phyloP scores from a whole-genome alignment of 2,329 filamentous ascomycete genomes.

The Epichloe coenophiala region DNA sequence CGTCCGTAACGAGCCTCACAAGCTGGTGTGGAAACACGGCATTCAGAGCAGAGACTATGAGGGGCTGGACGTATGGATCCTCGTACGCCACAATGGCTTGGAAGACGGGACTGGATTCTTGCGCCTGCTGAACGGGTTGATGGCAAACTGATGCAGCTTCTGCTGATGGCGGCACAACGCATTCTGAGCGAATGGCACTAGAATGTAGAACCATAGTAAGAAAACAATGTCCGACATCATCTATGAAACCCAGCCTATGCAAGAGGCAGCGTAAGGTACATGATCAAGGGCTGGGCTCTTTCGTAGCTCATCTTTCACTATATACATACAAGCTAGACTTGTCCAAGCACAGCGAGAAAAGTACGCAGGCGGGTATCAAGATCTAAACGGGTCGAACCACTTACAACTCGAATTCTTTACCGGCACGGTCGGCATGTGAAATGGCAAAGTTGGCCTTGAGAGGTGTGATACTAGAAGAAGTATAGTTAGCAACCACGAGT shows the following conservation, averaged over 20 bases:
- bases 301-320: conserved; percentile 4
- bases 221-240: conserved; percentile 14
- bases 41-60: conserved; percentile 62
- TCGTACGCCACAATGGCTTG: conserved; percentile 74
- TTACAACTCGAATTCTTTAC: conserved; percentile 58
- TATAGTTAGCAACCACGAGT: conserved; percentile 3
- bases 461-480: conserved; percentile 59
- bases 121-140: conserved; percentile 1
- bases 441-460: conserved; percentile 90
- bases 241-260: conserved; percentile 13
- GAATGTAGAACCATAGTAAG: conserved; percentile 17
- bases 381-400: background rate
- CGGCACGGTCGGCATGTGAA: conserved; percentile 22
- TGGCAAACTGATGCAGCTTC: conserved; percentile 10
- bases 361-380: background rate
- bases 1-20: conserved; percentile 41
- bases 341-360: conserved; percentile 2
- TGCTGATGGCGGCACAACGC: conserved; percentile 4
- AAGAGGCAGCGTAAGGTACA: conserved; percentile 15
- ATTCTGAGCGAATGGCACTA: conserved; percentile 12
- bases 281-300: conserved; percentile 5
- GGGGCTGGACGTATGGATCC: conserved; percentile 76
- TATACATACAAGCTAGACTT: conserved; percentile 7
- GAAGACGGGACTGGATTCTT: conserved; percentile 5
- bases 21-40: conserved; percentile 40